A percentile compares a stretch with the other conserved stretches of the same genome.
phyloP scores from a whole-genome alignment of 352 stramenopile species.

The Globisporangium carolinianum region DNA sequence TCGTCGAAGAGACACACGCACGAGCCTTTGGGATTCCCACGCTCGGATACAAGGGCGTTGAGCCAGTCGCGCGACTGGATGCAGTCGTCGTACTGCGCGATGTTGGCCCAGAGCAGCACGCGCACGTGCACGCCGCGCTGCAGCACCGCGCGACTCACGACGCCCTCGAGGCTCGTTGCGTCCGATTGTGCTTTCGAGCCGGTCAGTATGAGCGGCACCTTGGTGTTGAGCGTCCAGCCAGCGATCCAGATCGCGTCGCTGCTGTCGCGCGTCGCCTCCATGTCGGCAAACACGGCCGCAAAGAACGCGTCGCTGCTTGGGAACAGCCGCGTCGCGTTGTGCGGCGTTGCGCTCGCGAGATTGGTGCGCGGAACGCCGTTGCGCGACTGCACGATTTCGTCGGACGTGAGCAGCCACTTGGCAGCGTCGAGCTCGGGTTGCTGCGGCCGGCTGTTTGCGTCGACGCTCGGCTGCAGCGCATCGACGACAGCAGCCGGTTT shows the following conservation, averaged over 20 bases:
- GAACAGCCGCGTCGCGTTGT: conserved; percentile 7
- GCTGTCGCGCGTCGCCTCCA: conserved; percentile 8
- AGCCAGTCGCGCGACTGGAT: conserved; percentile 18
- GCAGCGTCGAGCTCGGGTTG: conserved; percentile 12
- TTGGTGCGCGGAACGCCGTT: conserved; percentile 1
- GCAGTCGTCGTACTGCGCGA: conserved; percentile 9
- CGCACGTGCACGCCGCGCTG: conserved; percentile 20
- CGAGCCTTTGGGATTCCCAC: not conserved
- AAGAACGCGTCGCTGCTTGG: conserved; percentile 9
- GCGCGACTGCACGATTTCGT: conserved; percentile 5
- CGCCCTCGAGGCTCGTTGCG: conserved; percentile 8
- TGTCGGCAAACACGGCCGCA: conserved; percentile 11
- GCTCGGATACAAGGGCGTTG: conserved; percentile 11
- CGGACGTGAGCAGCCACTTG: conserved; percentile 6
- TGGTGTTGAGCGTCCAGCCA: conserved; percentile 14
- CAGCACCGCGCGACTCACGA: conserved; percentile 15
- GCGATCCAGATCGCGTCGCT: conserved; percentile 17
- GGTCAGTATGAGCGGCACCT: conserved; percentile 10
- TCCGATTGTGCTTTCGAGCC: not conserved
- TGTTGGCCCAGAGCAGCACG: conserved; percentile 22
- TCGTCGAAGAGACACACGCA: conserved; percentile 56
- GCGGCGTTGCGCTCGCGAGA: not conserved
- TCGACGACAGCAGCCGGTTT: not conserved
- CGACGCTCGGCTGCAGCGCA: not conserved
- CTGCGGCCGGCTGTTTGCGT: not conserved